Evolutionary conservation across 2,329 filamentous ascomycete genomes (phyloP), one percentile per base, ranked within the genome.

Genomic region (Neospermospora avenae): DNA sequence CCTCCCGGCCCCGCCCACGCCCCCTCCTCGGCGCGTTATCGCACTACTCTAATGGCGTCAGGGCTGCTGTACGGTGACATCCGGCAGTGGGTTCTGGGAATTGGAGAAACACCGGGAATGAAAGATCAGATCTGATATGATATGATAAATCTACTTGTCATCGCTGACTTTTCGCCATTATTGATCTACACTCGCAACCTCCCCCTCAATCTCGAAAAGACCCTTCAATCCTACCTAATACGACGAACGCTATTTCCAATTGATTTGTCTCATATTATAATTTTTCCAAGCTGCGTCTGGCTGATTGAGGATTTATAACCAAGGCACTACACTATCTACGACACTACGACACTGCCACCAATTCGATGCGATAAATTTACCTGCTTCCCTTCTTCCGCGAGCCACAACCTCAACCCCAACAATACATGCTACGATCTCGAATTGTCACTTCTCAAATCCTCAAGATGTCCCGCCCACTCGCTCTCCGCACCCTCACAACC

Each of bases 381-480:
- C 18, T 31, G 28, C 5, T 10, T 46, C 56, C 41, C 48, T 25
- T 37, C 42, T 24, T 41, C 24, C 31, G 22, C 25, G 45, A 39
- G 20, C 41, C 24, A 35, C 31, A 14, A 35, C 39, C 48, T 51
- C 52, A 39, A 25, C 24, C 14, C 31, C 24, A 46, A 22, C 28
- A 24, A n/a, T 62, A 56, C 55, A 65, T 63, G 59, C 61, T 61
- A n/a, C n/a, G n/a, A n/a, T n/a, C n/a, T 53, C 58, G 55, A 60
- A 53, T 52, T 28, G 46, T 34, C 5, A 57, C 25, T 37, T 55
- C 37, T 55, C 51, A 49, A 53, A n/a, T n/a, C n/a, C n/a, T 57
- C 54, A 66, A 22, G n/a, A 69, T 71, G 67, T 71, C 66, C 13
- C 68, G 69, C 37, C 69, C 70, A 16, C 52, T 59, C 24, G 51